These are phyloP conservation scores for Fusarium papillatum DNA, from an alignment of 2,329 filamentous ascomycete genomes.

Conservation along the genomic window DNA sequence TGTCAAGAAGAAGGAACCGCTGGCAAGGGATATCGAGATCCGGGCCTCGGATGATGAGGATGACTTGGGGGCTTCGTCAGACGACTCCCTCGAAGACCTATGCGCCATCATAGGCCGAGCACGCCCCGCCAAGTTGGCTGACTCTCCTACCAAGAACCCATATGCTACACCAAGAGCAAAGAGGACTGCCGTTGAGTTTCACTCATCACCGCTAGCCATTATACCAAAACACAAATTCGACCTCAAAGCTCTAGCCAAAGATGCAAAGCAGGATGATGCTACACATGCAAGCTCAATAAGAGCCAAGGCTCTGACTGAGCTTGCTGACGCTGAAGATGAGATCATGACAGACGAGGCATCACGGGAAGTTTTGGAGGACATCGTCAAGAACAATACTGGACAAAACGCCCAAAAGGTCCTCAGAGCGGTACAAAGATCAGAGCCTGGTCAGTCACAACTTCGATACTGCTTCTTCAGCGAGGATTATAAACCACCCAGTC, in stretches of 20 bases:
- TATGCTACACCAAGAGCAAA: slow-evolving; percentile 63
- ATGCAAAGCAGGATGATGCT: slow-evolving; percentile 71
- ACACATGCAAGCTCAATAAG: slow-evolving; percentile 67
- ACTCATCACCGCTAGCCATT: slow-evolving; percentile 63
- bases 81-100: slow-evolving; percentile 70
- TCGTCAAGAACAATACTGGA: slow-evolving; percentile 53
- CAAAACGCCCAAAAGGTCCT: slow-evolving; percentile 60
- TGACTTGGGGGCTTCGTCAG: slow-evolving; percentile 65
- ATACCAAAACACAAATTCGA: slow-evolving; percentile 73
- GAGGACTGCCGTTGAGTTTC: slow-evolving; percentile 55
- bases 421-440: slow-evolving; percentile 65
- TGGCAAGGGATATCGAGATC: slow-evolving; percentile 70
- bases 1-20: slow-evolving; percentile 28
- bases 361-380: slow-evolving; percentile 43
- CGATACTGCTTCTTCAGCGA: slow-evolving; percentile 66
- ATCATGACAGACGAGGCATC: slow-evolving; percentile 31
- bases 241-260: slow-evolving; percentile 71
- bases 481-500: slow-evolving; percentile 45
- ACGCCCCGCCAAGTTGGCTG: slow-evolving; percentile 37
- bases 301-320: slow-evolving; percentile 52
- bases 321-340: slow-evolving; percentile 15
- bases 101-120: slow-evolving; percentile 48
- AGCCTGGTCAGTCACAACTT: slow-evolving; percentile 50
- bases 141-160: slow-evolving; percentile 33
- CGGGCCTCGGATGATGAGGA: slow-evolving; percentile 81